phyloP scores from a whole-genome alignment of 768 basidiomycete species.

The Lanmaoa rubissima region DNA sequence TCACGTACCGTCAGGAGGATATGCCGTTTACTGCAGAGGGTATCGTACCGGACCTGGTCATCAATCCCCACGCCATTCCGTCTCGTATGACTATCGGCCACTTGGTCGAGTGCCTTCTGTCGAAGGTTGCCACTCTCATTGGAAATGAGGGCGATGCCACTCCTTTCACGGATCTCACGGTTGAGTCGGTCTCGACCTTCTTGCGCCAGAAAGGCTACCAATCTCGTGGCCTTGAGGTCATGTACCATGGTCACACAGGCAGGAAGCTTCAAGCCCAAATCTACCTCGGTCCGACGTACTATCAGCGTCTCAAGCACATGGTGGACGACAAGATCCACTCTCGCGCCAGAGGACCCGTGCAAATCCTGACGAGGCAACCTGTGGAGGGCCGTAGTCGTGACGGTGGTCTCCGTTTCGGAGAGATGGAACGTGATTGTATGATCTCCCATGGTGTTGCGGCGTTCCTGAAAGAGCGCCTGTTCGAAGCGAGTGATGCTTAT shows the following conservation, averaged over 20 bases:
- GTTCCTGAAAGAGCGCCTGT: slow-evolving; percentile 96
- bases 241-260: slow-evolving; percentile 99
- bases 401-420: slow-evolving; percentile 98
- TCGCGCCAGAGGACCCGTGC: slow-evolving; percentile 93
- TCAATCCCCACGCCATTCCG: slow-evolving; percentile 99
- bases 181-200: slow-evolving; percentile 94
- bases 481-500: slow-evolving; percentile 91
- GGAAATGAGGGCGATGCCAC: slow-evolving; percentile 99
- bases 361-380: slow-evolving; percentile 95
- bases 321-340: slow-evolving; percentile 99
- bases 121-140: slow-evolving; percentile 93
- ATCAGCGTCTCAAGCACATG: slow-evolving; percentile 99
- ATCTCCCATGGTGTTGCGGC: slow-evolving; percentile 98
- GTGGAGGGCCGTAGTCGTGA: slow-evolving; percentile 99
- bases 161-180: slow-evolving; percentile 96
- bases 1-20: slow-evolving; percentile 99
- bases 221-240: slow-evolving; percentile 93
- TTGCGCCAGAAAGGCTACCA: slow-evolving; percentile 91
- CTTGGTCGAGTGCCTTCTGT: slow-evolving; percentile 95
- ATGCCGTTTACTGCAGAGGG: slow-evolving; percentile 99
- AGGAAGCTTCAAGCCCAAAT: slow-evolving; percentile 96
- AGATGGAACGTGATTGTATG: slow-evolving; percentile 99
- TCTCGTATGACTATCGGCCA: slow-evolving; percentile 99
- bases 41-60: slow-evolving; percentile 94
- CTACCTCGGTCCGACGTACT: slow-evolving; percentile 98